Base-by-base conservation (phyloP, 164 flowering plant genomes). In the Malania oleifera region DNA sequence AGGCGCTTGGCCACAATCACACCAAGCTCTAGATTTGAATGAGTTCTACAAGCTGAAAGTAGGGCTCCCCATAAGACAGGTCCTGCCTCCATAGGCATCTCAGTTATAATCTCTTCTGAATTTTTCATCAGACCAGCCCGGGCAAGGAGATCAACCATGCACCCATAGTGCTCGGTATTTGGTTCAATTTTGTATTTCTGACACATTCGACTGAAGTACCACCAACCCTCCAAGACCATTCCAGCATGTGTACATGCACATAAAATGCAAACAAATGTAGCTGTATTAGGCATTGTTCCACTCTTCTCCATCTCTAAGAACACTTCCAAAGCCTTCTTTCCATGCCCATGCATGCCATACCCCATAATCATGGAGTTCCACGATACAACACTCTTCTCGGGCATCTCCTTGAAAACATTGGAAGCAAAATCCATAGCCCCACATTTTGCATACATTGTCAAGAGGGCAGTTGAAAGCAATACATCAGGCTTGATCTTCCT, bases 341-440 rank as follows among this genome's bases (percentile, higher is more conserved):
- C 77, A 24, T 68, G 29, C 52, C 91, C 91, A 41, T 85, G 82
- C 67, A 73, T 75, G 18, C 84, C 89, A 67, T 81, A 79, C 19
- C 89, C 86, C 79, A 70, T 76, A 51, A 86, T 82, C 82, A 84
- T 76, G 35, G 87, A 68, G 58, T 82, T 86, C 95, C 90, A 84
- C 2, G 95, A 77, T 22, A 86, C 88, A n/a, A 82, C 72, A 53
- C 35, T 82, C 63, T 57, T 84, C 40, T 76, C 75, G 0, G 73
- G 70, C 95, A 86, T 86, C 31, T 64, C 63, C 61, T 81, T 64
- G 62, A 87, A 85, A 44, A 87, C 73, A 51, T 69, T 59, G 63
- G 74, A 73, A 13, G 90, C 86, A 61, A 57, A 25, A 34, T 74
- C 77, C 78, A 81, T 67, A 18, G 61, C 81, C 37, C 90, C 86